Evolutionary conservation across 768 basidiomycete genomes (phyloP).

Genomic region (Trametes coccinea): DNA sequence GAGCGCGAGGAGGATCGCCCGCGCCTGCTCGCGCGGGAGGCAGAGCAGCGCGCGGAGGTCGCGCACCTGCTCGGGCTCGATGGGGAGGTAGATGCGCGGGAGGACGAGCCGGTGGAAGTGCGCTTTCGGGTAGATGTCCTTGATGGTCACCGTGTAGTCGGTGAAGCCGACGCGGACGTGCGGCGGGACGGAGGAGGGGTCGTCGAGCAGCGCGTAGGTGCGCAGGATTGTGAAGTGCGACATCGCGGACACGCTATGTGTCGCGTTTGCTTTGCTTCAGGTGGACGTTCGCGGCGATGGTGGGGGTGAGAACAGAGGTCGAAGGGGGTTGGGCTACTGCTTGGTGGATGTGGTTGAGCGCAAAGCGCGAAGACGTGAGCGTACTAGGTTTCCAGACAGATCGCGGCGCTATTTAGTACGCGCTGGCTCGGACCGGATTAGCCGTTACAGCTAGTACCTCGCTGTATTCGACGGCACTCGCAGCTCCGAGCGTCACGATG

Average conservation of each 20-base stretch:
- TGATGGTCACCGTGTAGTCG: constrained; percentile 59
- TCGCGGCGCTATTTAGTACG: too few relatives aligned
- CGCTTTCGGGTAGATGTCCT: constrained; percentile 79
- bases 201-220: constrained; percentile 53
- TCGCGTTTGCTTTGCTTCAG: too few relatives aligned
- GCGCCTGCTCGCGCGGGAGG: constrained; percentile 54
- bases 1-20: constrained; percentile 52
- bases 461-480: too few relatives aligned
- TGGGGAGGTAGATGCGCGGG: constrained; percentile 46
- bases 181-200: constrained; percentile 54
- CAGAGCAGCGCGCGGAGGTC: constrained; percentile 58
- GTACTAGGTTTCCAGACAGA: too few relatives aligned
- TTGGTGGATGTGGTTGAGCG: too few relatives aligned
- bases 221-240: constrained; percentile 52
- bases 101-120: constrained; percentile 87
- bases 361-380: too few relatives aligned
- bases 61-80: constrained; percentile 42
- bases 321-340: too few relatives aligned
- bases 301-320: too few relatives aligned
- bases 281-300: too few relatives aligned
- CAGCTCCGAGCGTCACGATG: too few relatives aligned
- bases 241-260: not conserved
- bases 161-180: constrained; percentile 62
- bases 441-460: too few relatives aligned
- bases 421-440: too few relatives aligned